phyloP scores from a whole-genome alignment of 2,329 filamentous ascomycete genomes.

The Fusarium mexicanum region DNA sequence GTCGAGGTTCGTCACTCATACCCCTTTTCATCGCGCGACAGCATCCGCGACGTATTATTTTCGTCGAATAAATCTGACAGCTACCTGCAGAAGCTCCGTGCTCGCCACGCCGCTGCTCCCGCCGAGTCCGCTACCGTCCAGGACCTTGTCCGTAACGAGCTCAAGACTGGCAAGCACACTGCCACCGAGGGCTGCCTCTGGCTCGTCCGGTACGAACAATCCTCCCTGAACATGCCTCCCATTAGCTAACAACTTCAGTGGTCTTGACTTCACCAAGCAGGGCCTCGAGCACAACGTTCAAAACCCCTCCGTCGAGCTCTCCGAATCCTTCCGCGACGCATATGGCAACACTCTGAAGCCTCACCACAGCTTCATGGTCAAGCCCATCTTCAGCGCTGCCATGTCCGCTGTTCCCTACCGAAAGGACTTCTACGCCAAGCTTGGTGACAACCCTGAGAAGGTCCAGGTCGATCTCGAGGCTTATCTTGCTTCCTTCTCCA shows the following conservation, averaged over 20 bases:
- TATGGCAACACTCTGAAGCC: constrained; percentile 91
- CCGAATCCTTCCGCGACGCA: constrained; percentile 84
- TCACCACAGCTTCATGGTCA: constrained; percentile 88
- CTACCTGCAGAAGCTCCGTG: constrained; percentile 79
- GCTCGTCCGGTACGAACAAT: constrained; percentile 76
- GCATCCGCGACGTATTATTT: neutral
- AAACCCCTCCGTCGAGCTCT: constrained; percentile 77
- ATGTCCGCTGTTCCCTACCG: constrained; percentile 95
- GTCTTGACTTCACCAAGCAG: constrained; percentile 91
- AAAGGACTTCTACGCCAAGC: constrained; percentile 90
- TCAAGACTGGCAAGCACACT: constrained; percentile 87
- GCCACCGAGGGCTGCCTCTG: constrained; percentile 92
- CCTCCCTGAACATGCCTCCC: neutral
- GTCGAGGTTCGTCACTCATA: constrained; percentile 72
- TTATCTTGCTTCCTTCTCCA: constrained; percentile 83
- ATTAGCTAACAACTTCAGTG: constrained; percentile 61
- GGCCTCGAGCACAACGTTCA: constrained; percentile 81
- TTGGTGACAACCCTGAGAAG: constrained; percentile 73
- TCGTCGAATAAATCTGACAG: constrained; percentile 27
- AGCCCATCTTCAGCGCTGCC: constrained; percentile 91
- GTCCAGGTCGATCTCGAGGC: constrained; percentile 71
- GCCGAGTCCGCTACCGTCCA: constrained; percentile 85
- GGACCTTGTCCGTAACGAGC: constrained; percentile 84
- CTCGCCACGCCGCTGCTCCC: constrained; percentile 81
- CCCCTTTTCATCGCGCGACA: neutral